These are phyloP conservation scores for Gremmenia infestans DNA, from an alignment of 2,329 filamentous ascomycete genomes.

Conservation along the genomic window DNA sequence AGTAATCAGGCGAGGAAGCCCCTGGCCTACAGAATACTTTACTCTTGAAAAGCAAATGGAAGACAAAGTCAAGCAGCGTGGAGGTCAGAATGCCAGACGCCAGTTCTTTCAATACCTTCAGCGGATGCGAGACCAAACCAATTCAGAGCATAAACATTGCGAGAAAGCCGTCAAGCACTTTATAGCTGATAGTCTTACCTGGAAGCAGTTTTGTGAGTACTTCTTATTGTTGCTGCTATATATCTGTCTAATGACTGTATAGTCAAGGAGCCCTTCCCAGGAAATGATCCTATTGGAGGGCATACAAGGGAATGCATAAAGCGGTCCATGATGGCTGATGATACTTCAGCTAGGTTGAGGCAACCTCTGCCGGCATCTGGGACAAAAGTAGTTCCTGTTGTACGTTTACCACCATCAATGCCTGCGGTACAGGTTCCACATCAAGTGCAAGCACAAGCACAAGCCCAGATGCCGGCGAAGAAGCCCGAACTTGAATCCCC, in stretches of 20 bases:
- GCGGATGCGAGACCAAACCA: slow-evolving; percentile 11
- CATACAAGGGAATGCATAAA: neutral
- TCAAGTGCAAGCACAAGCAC: too few relatives aligned
- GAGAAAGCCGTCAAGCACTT: slow-evolving; percentile 4
- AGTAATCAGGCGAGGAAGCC: neutral
- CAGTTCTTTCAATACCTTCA: slow-evolving; percentile 20
- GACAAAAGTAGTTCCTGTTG: neutral
- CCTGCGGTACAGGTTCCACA: too few relatives aligned
- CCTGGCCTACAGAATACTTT: neutral
- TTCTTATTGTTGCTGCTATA: neutral
- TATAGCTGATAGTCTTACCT: slow-evolving; percentile 11
- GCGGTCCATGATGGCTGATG: neutral
- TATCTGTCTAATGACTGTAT: neutral
- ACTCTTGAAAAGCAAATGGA: slow-evolving; percentile 18
- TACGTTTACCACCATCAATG: too few relatives aligned
- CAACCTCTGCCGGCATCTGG: neutral
- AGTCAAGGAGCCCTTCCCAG: slow-evolving; percentile 4
- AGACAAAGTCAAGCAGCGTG: slow-evolving; percentile 4
- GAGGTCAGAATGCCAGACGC: slow-evolving; percentile 3
- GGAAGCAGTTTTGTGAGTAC: slow-evolving; percentile 12
- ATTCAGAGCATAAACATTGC: slow-evolving; percentile 2
- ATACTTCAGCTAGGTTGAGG: neutral
- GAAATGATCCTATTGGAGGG: neutral
- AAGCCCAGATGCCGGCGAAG: neutral
- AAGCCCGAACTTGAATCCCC: neutral